Evolutionary conservation across 139 green algal genomes (phyloP).

Genomic region (Klebsormidium nitens): DNA sequence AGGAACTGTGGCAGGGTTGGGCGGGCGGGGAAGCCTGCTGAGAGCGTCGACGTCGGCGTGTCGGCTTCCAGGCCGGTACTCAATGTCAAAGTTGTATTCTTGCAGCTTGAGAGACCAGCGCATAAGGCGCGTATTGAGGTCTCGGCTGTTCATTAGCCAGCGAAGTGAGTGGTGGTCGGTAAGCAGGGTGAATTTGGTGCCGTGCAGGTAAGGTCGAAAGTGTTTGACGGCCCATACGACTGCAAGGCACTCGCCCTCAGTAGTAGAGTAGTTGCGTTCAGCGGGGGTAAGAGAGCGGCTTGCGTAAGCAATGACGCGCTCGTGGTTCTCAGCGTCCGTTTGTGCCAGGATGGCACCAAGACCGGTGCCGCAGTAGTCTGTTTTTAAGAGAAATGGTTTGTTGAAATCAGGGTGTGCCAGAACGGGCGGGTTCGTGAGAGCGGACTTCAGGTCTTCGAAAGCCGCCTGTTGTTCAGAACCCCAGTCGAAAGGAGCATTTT

Average conservation of each 20-base stretch:
- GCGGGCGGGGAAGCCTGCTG: too few relatives aligned
- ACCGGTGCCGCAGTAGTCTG: slow-evolving; percentile 19
- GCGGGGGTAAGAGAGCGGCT: slow-evolving; percentile 12
- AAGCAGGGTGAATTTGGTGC: neutral
- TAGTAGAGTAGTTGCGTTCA: slow-evolving; percentile 31
- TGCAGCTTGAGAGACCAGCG: slow-evolving; percentile 7
- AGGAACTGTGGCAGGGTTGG: too few relatives aligned
- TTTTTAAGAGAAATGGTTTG: slow-evolving; percentile 29
- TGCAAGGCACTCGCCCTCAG: slow-evolving; percentile 35
- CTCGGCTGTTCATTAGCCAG: neutral
- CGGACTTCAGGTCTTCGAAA: neutral
- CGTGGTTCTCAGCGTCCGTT: too few relatives aligned
- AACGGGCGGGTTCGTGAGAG: slow-evolving; percentile 23
- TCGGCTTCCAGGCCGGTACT: slow-evolving; percentile 17
- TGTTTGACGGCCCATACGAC: slow-evolving; percentile 22
- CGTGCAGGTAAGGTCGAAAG: slow-evolving; percentile 15
- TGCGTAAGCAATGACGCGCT: slow-evolving; percentile 26
- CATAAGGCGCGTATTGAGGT: neutral
- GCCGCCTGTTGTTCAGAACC: neutral
- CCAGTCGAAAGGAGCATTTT: neutral
- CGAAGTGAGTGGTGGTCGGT: slow-evolving; percentile 7
- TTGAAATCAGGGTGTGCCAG: slow-evolving; percentile 20
- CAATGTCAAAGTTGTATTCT: slow-evolving; percentile 11
- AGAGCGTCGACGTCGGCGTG: too few relatives aligned
- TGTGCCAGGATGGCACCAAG: slow-evolving; percentile 41